phyloP scores from a whole-genome alignment of 441 rosid genomes.

The Erodium moschatum region DNA sequence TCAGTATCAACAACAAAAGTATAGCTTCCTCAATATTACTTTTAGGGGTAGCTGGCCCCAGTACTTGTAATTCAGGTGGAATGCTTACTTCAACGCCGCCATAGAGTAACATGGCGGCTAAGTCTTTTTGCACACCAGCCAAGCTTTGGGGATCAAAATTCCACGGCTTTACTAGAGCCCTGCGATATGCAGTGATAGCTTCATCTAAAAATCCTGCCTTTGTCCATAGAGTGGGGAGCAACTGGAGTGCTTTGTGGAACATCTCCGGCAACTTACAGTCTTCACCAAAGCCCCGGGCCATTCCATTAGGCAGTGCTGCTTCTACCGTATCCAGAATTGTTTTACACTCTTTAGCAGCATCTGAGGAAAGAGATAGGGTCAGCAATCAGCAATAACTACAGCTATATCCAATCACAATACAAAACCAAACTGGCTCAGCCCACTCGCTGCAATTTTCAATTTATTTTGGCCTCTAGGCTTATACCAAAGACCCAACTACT shows the following conservation, averaged over 20 bases:
- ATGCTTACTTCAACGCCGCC: conserved; percentile 57
- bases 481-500: neutral
- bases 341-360: conserved; percentile 84
- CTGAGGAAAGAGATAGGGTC: conserved; percentile 35
- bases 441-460: conserved; percentile 10
- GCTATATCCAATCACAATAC: neutral
- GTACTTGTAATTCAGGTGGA: conserved; percentile 33
- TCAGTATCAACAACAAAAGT: conserved; percentile 57
- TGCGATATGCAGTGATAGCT: conserved; percentile 58
- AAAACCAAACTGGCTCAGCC: neutral
- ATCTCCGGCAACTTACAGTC: conserved; percentile 67
- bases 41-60: conserved; percentile 37
- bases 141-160: conserved; percentile 63
- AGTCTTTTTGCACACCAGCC: conserved; percentile 62
- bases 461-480: neutral
- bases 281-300: conserved; percentile 43
- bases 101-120: conserved; percentile 63
- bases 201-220: conserved; percentile 57
- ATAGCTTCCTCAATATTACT: conserved; percentile 72
- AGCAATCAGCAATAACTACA: conserved; percentile 23
- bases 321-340: conserved; percentile 61
- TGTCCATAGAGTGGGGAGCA: conserved; percentile 67
- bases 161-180: conserved; percentile 69
- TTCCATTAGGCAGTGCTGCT: conserved; percentile 62
- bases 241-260: conserved; percentile 67